A percentile compares a stretch with the other conserved stretches of the same genome.
These are phyloP conservation scores for Naganishia vishniacii DNA, from an alignment of 768 basidiomycete species.

Conservation along the genomic window DNA sequence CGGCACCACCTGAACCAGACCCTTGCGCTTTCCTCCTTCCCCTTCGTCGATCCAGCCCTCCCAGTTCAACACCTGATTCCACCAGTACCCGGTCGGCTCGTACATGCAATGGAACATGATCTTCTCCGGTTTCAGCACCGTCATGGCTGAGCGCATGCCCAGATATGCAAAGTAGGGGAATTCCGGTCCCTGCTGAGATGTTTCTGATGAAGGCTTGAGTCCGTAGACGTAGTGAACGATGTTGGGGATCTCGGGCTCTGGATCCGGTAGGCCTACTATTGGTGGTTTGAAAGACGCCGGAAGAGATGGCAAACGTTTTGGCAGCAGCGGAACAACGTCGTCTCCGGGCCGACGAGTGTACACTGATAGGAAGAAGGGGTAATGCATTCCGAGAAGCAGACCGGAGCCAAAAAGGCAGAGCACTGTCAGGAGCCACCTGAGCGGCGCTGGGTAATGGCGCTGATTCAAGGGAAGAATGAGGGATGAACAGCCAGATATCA, in stretches of 20 bases:
- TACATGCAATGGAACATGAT: constrained; percentile 46
- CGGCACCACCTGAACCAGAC: constrained; percentile 31
- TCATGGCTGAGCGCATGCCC: constrained; percentile 43
- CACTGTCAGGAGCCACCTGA: not conserved
- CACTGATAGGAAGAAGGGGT: constrained; percentile 37
- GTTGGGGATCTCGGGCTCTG: constrained; percentile 37
- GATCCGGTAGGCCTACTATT: constrained; percentile 28
- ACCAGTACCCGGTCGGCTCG: constrained; percentile 45
- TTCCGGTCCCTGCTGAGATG: constrained; percentile 13
- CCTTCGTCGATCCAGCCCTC: constrained; percentile 33
- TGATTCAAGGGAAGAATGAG: not conserved
- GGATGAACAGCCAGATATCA: too few species aligned
- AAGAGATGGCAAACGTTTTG: constrained; percentile 29
- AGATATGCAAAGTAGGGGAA: constrained; percentile 46
- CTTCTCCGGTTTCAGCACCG: constrained; percentile 38
- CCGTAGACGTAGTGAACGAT: constrained; percentile 48
- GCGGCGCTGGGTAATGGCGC: not conserved
- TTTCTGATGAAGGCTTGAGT: constrained; percentile 34
- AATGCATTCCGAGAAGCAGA: constrained; percentile 33
- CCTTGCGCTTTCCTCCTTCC: constrained; percentile 19
- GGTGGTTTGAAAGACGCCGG: constrained; percentile 22
- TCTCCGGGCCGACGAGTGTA: constrained; percentile 33
- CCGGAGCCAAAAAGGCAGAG: constrained; percentile 30
- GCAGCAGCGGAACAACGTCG: constrained; percentile 24
- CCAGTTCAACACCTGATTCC: constrained; percentile 38